These are phyloP conservation scores for Miscanthus sacchariflorus DNA, from an alignment of 202 grass and related monocot species.

Conservation along the genomic window DNA sequence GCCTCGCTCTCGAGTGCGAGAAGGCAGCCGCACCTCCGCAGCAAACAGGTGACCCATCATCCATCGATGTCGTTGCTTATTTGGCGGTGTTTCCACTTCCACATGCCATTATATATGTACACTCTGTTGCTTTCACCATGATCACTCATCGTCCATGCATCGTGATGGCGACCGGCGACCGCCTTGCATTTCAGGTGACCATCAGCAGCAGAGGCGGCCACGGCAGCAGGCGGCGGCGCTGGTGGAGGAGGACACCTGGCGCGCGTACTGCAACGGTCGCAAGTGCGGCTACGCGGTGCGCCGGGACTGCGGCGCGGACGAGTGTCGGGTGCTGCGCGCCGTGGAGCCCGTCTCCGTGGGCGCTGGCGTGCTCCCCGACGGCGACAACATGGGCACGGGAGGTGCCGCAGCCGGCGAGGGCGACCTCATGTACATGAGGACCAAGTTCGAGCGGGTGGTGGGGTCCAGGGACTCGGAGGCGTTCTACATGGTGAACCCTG, in stretches of 20 bases:
- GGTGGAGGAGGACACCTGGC: conserved; percentile 67
- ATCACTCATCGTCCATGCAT: not conserved
- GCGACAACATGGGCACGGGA: not conserved
- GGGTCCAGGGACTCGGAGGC: conserved; percentile 73
- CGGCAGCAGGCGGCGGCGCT: conserved; percentile 48
- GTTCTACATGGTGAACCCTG: conserved; percentile 85
- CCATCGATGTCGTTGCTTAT: not conserved
- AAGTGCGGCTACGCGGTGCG: conserved; percentile 70
- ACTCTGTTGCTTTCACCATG: not conserved
- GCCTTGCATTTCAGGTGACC: not conserved
- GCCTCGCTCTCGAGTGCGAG: conserved; percentile 78
- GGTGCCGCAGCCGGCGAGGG: conserved; percentile 37
- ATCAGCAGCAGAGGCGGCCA: conserved; percentile 17
- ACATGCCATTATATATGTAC: no score
- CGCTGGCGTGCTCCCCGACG: conserved; percentile 64
- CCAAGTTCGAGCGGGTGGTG: conserved; percentile 79
- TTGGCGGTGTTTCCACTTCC: no score
- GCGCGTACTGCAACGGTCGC: conserved; percentile 75
- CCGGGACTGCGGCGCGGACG: conserved; percentile 53
- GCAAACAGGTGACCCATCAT: conserved; percentile 7
- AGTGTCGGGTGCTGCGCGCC: conserved; percentile 51
- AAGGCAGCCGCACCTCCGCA: not conserved
- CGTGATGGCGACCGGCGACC: not conserved
- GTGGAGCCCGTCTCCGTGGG: conserved; percentile 70
- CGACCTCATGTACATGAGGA: conserved; percentile 85